Evolutionary conservation across 176 grass and related monocot genomes (phyloP).

Genomic region (Raddia guianensis): DNA sequence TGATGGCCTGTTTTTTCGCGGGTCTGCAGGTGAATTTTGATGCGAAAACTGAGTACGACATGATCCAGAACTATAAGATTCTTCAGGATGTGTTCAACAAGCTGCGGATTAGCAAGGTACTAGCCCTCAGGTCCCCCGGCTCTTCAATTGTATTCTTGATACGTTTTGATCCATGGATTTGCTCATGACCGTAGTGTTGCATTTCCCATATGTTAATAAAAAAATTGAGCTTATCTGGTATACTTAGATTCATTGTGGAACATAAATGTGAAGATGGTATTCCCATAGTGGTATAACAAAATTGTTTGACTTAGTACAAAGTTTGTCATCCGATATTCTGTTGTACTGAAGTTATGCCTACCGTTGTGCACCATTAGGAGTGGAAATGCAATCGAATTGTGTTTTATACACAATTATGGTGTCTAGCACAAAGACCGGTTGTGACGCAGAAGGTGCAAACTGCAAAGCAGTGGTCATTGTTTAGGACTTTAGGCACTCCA

Average conservation of each 20-base stretch:
- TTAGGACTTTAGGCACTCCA: neutral
- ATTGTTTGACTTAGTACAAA: neutral
- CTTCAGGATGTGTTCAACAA: constrained; percentile 93
- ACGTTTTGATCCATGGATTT: neutral
- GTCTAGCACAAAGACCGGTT: neutral
- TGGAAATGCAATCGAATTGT: neutral
- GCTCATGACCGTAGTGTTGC: neutral
- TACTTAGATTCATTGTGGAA: neutral
- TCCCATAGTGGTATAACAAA: neutral
- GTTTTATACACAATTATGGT: neutral
- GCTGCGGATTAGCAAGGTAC: constrained; percentile 71
- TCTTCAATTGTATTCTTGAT: neutral
- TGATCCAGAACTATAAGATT: constrained; percentile 95
- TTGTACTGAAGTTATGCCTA: neutral
- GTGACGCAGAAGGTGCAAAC: neutral
- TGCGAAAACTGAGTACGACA: constrained; percentile 90
- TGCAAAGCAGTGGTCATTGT: neutral
- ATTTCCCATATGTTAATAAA: neutral
- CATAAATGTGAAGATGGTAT: neutral
- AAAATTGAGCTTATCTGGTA: neutral
- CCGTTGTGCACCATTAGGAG: neutral
- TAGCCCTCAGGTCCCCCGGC: neutral
- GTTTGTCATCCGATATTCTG: neutral
- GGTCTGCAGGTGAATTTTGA: constrained; percentile 85
- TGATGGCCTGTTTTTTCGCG: neutral